A percentile compares a stretch with the other conserved stretches of the same genome.
Evolutionary conservation across 225 moss, liverwort and hornwort species (phyloP).

Genomic region (Asterella californica): DNA sequence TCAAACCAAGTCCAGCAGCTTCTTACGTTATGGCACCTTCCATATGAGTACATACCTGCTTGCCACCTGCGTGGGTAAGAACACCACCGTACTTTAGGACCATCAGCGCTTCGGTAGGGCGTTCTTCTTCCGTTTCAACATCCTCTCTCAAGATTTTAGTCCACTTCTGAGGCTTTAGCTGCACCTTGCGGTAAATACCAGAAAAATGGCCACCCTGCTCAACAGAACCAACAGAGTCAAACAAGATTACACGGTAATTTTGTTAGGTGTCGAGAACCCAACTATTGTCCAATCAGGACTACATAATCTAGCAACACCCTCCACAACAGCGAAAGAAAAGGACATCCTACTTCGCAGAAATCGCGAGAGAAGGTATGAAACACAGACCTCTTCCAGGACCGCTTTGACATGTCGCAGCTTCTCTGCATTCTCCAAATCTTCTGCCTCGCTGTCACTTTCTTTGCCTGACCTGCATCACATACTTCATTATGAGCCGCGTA

Average conservation of each 20-base stretch:
- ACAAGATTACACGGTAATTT: background rate
- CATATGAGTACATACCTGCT: constrained; percentile 56
- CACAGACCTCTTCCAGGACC: constrained; percentile 85
- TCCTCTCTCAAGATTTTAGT: constrained; percentile 79
- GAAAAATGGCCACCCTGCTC: constrained; percentile 98
- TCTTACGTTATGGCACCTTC: background rate
- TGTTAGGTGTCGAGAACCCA: too few relatives aligned
- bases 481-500: background rate
- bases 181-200: constrained; percentile 97
- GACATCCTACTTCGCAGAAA: too few relatives aligned
- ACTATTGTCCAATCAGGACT: background rate
- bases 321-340: background rate
- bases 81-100: constrained; percentile 98
- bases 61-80: constrained; percentile 93
- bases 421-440: constrained; percentile 93
- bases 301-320: background rate
- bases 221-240: background rate
- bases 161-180: constrained; percentile 98
- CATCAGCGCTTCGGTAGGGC: constrained; percentile 90
- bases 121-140: constrained; percentile 81
- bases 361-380: background rate
- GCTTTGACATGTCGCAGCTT: constrained; percentile 99
- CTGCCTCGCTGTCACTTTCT: constrained; percentile 99
- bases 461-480: constrained; percentile 67
- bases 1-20: too few relatives aligned